A percentile compares a stretch with the other conserved stretches of the same genome.
phyloP scores from a whole-genome alignment of 495 filamentous ascomycete species.

The Lentithecium fluviatile region DNA sequence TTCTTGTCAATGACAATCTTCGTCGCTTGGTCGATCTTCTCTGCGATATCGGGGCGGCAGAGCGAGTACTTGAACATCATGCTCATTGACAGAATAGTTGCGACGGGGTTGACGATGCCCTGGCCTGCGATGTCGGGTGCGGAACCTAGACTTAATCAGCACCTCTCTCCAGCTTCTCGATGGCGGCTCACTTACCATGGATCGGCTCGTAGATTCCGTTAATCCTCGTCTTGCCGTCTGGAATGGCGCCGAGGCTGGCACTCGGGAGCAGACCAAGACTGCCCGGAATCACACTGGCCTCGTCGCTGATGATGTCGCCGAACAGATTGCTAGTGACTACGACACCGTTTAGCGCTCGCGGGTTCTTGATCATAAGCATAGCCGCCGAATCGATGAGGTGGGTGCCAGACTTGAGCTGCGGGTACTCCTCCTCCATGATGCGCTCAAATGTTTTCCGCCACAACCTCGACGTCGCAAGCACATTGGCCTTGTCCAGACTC shows the following conservation, averaged over 20 bases:
- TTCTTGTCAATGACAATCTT: constrained; percentile 72
- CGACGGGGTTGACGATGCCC: constrained; percentile 80
- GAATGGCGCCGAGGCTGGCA: constrained; percentile 82
- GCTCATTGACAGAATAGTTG: constrained; percentile 81
- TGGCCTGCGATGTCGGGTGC: constrained; percentile 78
- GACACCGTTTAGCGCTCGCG: constrained; percentile 84
- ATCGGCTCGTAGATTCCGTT: constrained; percentile 98
- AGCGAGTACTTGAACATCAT: constrained; percentile 93
- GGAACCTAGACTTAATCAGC: constrained; percentile 47
- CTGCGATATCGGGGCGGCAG: constrained; percentile 68
- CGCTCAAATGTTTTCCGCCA: constrained; percentile 88
- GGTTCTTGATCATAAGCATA: constrained; percentile 97
- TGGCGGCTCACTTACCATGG: constrained; percentile 64
- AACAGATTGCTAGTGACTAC: constrained; percentile 94
- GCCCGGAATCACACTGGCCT: constrained; percentile 94
- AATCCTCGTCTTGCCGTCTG: constrained; percentile 71
- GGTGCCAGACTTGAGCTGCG: constrained; percentile 77
- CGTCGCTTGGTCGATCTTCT: constrained; percentile 76
- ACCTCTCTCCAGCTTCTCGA: not conserved
- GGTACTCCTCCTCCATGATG: constrained; percentile 82
- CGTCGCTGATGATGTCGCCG: constrained; percentile 94
- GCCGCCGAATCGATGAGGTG: constrained; percentile 95
- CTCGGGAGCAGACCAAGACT: constrained; percentile 86
- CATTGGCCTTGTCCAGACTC: constrained; percentile 96
- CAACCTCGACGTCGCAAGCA: constrained; percentile 82